Conservation (phyloP, 495 filamentous ascomycete genomes). For the Penicillium goetzii region DNA sequence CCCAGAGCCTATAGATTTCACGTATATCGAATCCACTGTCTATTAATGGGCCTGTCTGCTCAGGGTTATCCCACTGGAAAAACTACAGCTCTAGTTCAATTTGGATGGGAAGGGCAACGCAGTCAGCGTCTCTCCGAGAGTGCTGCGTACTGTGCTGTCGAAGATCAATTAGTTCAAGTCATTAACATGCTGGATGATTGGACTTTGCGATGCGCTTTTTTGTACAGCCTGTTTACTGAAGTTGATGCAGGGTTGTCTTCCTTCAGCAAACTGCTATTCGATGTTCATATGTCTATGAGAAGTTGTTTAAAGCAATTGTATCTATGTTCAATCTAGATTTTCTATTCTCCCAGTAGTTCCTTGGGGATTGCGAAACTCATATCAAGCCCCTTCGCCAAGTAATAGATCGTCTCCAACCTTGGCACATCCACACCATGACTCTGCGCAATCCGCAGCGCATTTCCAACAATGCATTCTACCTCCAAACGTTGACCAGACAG, state of each 20-base stretch:
- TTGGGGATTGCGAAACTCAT: slow-evolving; percentile 2
- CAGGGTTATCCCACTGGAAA: too few species aligned
- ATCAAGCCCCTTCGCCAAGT: slow-evolving; percentile 3
- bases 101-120: slow-evolving; percentile 36
- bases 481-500: neutral
- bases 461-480: slow-evolving; percentile 3
- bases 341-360: neutral
- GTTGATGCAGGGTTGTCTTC: neutral
- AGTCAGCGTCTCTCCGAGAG: slow-evolving; percentile 32
- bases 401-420: slow-evolving; percentile 4
- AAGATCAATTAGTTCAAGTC: slow-evolving; percentile 2
- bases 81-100: too few species aligned
- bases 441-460: slow-evolving; percentile 3
- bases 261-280: neutral
- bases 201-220: neutral
- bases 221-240: neutral
- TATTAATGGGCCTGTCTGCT: neutral
- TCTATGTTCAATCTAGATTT: neutral
- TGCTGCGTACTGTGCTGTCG: slow-evolving; percentile 27
- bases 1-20: neutral
- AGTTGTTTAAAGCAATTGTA: neutral
- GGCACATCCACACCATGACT: slow-evolving; percentile 2
- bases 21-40: neutral
- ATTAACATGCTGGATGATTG: neutral
- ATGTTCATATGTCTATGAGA: neutral